phyloP scores from a whole-genome alignment of 106 monocot genomes.

The Allium cepa region DNA sequence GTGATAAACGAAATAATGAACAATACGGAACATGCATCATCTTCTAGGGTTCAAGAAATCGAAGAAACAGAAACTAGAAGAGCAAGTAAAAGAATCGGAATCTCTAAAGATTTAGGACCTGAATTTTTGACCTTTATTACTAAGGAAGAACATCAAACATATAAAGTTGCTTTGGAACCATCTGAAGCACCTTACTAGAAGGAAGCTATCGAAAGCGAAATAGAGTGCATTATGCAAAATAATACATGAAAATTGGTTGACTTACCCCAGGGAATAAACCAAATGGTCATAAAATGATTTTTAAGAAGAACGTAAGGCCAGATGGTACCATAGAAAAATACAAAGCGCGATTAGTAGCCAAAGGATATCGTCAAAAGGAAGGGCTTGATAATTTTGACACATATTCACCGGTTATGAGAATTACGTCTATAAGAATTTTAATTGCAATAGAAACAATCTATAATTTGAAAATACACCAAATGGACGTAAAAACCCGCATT shows the following conservation, averaged over 20 bases:
- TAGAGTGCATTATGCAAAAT: slow-evolving; percentile 2
- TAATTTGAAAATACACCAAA: slow-evolving; percentile 3
- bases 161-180: not conserved
- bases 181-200: slow-evolving; percentile 6
- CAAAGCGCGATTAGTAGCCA: slow-evolving; percentile 1
- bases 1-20: no score
- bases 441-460: not conserved
- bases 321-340: not conserved
- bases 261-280: not conserved
- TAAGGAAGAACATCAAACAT: not conserved
- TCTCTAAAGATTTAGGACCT: not conserved
- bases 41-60: no score
- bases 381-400: slow-evolving; percentile 6
- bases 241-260: not conserved
- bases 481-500: slow-evolving; percentile 9
- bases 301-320: not conserved
- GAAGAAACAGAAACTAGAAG: no score
- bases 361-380: slow-evolving; percentile 2
- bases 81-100: not conserved
- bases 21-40: no score
- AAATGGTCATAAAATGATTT: not conserved
- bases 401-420: not conserved
- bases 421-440: not conserved
- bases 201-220: slow-evolving; percentile 1
- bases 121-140: not conserved